Evolutionary conservation across 192 early-diverging fungal species (phyloP).

Genomic region (Coemansia sp.): DNA sequence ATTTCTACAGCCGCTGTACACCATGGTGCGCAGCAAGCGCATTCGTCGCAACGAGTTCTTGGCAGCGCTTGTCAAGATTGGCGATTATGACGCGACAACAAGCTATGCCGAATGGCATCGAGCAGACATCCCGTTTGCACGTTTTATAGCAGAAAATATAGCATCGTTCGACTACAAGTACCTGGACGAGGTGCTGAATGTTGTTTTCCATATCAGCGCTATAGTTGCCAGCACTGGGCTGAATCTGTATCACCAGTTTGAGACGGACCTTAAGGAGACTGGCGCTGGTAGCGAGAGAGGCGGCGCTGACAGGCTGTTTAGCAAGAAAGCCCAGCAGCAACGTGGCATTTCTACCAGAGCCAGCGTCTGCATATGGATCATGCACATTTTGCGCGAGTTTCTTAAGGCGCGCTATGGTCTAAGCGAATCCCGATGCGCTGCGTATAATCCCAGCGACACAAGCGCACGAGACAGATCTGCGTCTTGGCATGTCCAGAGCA

Average conservation of each 20-base stretch:
- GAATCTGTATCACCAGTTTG: constrained; percentile 56
- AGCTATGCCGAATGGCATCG: constrained; percentile 9
- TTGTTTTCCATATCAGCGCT: constrained; percentile 73
- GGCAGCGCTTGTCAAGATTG: constrained; percentile 62
- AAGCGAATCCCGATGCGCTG: constrained; percentile 54
- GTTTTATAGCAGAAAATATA: constrained; percentile 85
- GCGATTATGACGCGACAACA: constrained; percentile 61
- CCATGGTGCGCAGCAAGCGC: constrained; percentile 64
- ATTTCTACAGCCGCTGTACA: constrained; percentile 67
- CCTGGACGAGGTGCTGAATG: constrained; percentile 77
- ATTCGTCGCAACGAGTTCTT: constrained; percentile 75
- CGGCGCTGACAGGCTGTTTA: neutral
- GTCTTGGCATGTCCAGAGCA: constrained; percentile 41
- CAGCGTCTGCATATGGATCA: constrained; percentile 63
- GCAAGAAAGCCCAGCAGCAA: constrained; percentile 11
- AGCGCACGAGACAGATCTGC: constrained; percentile 61
- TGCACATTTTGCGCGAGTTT: constrained; percentile 65
- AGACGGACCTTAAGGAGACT: constrained; percentile 19
- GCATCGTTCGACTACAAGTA: constrained; percentile 77
- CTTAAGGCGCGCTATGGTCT: constrained; percentile 62
- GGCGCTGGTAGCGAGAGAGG: neutral
- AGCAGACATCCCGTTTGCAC: constrained; percentile 60
- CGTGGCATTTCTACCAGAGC: constrained; percentile 47
- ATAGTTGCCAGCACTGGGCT: constrained; percentile 72
- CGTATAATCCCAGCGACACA: constrained; percentile 54